A percentile compares a stretch with the other conserved stretches of the same genome.
Conservation (phyloP, 371 early-diverging fungal species). For the Mortierella sp. region DNA sequence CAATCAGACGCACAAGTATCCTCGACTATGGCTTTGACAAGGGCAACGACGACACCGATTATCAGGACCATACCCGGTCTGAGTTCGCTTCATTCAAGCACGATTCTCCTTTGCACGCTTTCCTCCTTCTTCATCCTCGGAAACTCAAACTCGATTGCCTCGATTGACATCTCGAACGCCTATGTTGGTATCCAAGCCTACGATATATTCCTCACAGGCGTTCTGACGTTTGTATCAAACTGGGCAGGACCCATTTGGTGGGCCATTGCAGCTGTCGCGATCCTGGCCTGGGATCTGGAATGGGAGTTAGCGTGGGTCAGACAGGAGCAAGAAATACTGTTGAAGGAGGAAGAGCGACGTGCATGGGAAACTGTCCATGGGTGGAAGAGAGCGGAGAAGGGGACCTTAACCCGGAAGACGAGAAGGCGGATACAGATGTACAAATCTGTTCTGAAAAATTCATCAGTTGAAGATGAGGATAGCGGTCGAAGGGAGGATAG, state of each 20-base stretch:
- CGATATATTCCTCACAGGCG: conserved; percentile 68
- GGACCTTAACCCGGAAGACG: conserved; percentile 11
- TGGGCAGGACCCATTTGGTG: conserved; percentile 84
- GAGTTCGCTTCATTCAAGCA: conserved; percentile 40
- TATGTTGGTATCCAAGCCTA: conserved; percentile 81
- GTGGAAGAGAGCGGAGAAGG: conserved; percentile 24
- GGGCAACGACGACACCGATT: background rate
- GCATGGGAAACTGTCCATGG: conserved; percentile 20
- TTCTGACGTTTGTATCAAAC: conserved; percentile 74
- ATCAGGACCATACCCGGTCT: conserved; percentile 36
- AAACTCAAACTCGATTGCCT: conserved; percentile 83
- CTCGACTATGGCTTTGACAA: conserved; percentile 26
- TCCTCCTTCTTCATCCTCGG: conserved; percentile 78
- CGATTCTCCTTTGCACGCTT: conserved; percentile 54
- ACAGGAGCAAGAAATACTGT: conserved; percentile 2
- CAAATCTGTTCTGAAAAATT: conserved; percentile 12
- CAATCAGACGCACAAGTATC: background rate
- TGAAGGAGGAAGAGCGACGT: conserved; percentile 8
- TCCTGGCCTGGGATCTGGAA: conserved; percentile 28
- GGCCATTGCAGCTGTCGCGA: conserved; percentile 57
- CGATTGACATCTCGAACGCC: conserved; percentile 81
- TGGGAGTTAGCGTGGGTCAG: conserved; percentile 13
- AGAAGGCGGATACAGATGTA: conserved; percentile 17
- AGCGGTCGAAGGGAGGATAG: background rate
- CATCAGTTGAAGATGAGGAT: background rate